Percentiles rank a stretch among this genome's conserved stretches.
Evolutionary conservation across 2,329 filamentous ascomycete species (phyloP).

Genomic region (Ophiostoma ulmi): DNA sequence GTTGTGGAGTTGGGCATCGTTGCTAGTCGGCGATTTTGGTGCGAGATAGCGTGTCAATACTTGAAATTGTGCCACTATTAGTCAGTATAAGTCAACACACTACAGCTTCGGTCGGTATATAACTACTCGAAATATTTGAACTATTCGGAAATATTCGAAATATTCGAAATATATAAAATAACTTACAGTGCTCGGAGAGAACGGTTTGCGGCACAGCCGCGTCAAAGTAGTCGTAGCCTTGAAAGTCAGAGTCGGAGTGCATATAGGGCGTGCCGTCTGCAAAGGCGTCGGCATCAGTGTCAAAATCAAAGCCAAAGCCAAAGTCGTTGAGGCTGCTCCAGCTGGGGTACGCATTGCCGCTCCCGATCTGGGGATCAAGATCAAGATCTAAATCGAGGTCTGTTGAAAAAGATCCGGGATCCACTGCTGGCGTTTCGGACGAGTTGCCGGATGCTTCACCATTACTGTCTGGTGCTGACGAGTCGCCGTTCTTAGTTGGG

Average conservation of each 20-base stretch:
- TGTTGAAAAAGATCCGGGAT: too few species aligned
- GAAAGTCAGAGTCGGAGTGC: neutral
- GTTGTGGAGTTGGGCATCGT: neutral
- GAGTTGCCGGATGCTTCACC: neutral
- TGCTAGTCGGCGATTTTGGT: neutral
- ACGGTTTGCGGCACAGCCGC: neutral
- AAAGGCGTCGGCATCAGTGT: neutral
- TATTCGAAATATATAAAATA: neutral
- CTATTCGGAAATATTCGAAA: too few species aligned
- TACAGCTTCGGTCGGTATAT: neutral
- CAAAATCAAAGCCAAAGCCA: neutral
- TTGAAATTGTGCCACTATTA: constrained; percentile 17
- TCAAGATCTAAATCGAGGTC: too few species aligned
- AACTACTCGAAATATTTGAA: too few species aligned
- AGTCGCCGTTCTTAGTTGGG: neutral
- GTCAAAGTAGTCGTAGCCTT: neutral
- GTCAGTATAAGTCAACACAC: neutral
- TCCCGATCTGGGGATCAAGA: too few species aligned
- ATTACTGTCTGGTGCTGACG: neutral
- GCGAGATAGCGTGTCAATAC: constrained; percentile 7
- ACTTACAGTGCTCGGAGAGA: neutral
- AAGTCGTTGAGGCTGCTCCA: too few species aligned
- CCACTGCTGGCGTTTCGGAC: neutral
- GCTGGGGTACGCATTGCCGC: too few species aligned
- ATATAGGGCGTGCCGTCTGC: neutral